phyloP scores from a whole-genome alignment of 23 red algal species.

The Pyropia haitanensis region DNA sequence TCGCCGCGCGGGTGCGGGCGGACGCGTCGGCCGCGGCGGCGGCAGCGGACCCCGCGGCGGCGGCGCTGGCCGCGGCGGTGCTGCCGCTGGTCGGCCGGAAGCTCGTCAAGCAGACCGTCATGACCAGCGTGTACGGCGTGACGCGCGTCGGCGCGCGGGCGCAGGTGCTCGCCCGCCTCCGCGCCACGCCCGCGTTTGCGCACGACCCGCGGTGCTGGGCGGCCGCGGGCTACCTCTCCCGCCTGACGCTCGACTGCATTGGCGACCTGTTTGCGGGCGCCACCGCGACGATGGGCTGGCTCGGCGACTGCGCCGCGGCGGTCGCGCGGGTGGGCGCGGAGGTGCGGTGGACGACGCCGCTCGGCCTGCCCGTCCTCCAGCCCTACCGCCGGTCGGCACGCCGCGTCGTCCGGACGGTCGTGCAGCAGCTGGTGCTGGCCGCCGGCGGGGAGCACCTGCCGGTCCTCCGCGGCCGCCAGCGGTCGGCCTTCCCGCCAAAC shows the following conservation, averaged over 20 bases:
- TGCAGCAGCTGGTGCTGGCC: constrained; percentile 61
- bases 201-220: constrained; percentile 23
- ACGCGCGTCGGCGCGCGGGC: constrained; percentile 66
- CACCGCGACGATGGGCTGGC: constrained; percentile 84
- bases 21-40: constrained; percentile 9
- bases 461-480: constrained; percentile 50
- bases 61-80: constrained; percentile 40
- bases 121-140: constrained; percentile 99
- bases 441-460: constrained; percentile 40
- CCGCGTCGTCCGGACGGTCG: constrained; percentile 46
- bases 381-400: constrained; percentile 58
- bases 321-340: constrained; percentile 46
- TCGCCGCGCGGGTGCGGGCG: constrained; percentile 24
- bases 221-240: constrained; percentile 52
- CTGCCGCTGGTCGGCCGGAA: constrained; percentile 51
- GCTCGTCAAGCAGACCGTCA: constrained; percentile 97
- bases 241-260: constrained; percentile 57
- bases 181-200: constrained; percentile 31
- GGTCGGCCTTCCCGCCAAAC: constrained; percentile 87
- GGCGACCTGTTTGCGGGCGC: constrained; percentile 77
- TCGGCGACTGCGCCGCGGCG: constrained; percentile 32
- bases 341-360: constrained; percentile 85
- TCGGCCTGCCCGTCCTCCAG: constrained; percentile 84
- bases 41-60: constrained; percentile 8
- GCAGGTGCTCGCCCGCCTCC: constrained; percentile 66